These are phyloP conservation scores for Daldinia concentrica DNA, from an alignment of 495 filamentous ascomycete genomes.

Conservation along the genomic window DNA sequence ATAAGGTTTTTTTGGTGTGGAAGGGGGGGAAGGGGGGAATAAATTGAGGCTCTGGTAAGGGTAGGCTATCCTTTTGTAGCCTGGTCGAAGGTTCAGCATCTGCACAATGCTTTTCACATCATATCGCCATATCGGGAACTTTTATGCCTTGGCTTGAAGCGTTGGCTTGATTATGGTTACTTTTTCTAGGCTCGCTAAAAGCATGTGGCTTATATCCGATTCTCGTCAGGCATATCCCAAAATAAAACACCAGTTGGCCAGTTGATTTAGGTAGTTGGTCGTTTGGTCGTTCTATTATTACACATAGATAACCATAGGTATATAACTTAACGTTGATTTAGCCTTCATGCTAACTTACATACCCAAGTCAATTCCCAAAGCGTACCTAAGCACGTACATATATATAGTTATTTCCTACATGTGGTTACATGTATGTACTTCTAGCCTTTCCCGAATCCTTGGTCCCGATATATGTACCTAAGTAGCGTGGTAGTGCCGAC, in stretches of 20 bases:
- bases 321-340: neutral
- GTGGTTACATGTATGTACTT: neutral
- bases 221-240: neutral
- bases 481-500: conserved; percentile 17
- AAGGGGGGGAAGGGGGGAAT: neutral
- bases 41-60: conserved; percentile 30
- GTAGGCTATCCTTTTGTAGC: conserved; percentile 14
- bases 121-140: neutral
- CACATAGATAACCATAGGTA: neutral
- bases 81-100: conserved; percentile 13
- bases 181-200: neutral
- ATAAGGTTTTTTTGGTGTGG: neutral
- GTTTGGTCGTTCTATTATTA: neutral
- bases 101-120: conserved; percentile 21
- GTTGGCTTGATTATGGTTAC: neutral
- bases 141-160: neutral
- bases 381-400: neutral
- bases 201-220: neutral
- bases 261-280: neutral
- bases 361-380: too few species aligned
- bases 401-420: neutral
- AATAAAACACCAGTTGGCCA: neutral
- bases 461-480: neutral
- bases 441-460: neutral
- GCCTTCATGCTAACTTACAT: neutral